Percentiles rank a stretch among this genome's conserved stretches.
Evolutionary conservation across 805 yeast species (phyloP).

Genomic region (Clavispora santaluciae): DNA sequence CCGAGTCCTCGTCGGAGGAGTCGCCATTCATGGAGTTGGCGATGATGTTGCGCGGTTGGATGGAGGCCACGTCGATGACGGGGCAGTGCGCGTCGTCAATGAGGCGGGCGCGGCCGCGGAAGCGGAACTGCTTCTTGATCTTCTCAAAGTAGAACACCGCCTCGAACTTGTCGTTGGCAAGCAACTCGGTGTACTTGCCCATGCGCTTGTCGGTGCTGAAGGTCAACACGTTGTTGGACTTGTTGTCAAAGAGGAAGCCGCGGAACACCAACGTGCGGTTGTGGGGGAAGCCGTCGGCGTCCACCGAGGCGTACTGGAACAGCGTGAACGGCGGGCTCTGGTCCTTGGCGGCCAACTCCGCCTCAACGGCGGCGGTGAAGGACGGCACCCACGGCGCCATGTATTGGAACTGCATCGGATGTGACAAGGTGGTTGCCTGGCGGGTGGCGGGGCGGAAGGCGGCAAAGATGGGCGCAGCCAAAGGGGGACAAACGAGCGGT

Average conservation of each 20-base stretch:
- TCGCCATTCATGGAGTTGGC: slow-evolving; percentile 15
- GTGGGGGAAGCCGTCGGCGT: slow-evolving; percentile 48
- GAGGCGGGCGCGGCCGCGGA: slow-evolving; percentile 59
- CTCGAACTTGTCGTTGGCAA: slow-evolving; percentile 55
- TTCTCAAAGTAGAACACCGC: slow-evolving; percentile 70
- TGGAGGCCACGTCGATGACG: slow-evolving; percentile 24
- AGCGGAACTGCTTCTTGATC: slow-evolving; percentile 63
- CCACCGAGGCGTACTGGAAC: slow-evolving; percentile 68
- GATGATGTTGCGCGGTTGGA: slow-evolving; percentile 24
- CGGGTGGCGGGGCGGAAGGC: neutral
- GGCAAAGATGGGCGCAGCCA: too few relatives aligned
- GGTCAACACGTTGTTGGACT: slow-evolving; percentile 59
- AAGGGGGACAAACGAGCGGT: neutral
- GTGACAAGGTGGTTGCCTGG: neutral
- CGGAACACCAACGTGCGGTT: slow-evolving; percentile 68
- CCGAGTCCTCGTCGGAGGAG: slow-evolving; percentile 13
- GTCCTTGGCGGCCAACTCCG: slow-evolving; percentile 30
- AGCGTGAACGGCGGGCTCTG: slow-evolving; percentile 45
- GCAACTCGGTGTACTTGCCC: slow-evolving; percentile 52
- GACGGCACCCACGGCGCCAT: slow-evolving; percentile 77
- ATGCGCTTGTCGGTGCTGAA: slow-evolving; percentile 71
- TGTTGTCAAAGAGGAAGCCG: slow-evolving; percentile 71
- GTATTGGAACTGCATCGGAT: slow-evolving; percentile 22
- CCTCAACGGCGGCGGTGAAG: slow-evolving; percentile 49
- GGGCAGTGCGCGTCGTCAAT: slow-evolving; percentile 32